phyloP scores from a whole-genome alignment of 2,329 filamentous ascomycete species.

The Fusarium illudens region DNA sequence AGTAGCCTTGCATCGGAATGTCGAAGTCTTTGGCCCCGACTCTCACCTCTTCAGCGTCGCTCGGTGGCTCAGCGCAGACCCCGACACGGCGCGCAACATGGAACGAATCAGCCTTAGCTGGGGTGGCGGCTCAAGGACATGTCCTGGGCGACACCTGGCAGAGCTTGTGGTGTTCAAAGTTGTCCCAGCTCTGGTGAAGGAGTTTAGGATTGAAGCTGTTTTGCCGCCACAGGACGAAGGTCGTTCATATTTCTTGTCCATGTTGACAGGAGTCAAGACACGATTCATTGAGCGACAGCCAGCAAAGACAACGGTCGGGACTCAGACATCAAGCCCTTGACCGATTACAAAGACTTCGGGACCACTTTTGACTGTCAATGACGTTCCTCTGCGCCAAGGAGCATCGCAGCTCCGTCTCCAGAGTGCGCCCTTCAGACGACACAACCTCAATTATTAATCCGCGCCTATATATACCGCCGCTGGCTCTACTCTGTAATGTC shows the following conservation, averaged over 20 bases:
- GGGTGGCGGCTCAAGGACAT: constrained; percentile 61
- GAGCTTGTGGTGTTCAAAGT: constrained; percentile 59
- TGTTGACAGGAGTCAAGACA: constrained; percentile 58
- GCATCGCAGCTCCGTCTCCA: neutral
- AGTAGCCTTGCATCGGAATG: constrained; percentile 59
- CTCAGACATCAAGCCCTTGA: accelerated
- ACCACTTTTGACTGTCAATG: neutral
- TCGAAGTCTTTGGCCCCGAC: constrained; percentile 58
- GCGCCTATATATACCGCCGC: constrained; percentile 3
- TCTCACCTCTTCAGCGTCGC: constrained; percentile 55
- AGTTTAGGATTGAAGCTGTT: constrained; percentile 55
- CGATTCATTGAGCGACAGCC: constrained; percentile 45
- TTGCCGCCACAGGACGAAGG: constrained; percentile 52
- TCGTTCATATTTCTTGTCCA: constrained; percentile 61
- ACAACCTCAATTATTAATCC: constrained; percentile 25
- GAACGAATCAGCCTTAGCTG: constrained; percentile 60
- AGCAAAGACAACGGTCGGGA: accelerated
- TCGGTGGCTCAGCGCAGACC: constrained; percentile 55
- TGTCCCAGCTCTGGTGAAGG: constrained; percentile 51
- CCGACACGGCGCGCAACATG: constrained; percentile 48
- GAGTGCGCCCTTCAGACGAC: constrained; percentile 32
- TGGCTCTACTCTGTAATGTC: accelerated
- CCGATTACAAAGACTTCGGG: too few relatives aligned
- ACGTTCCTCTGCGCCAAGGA: neutral
- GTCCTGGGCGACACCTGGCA: constrained; percentile 60